Evolutionary conservation across 352 stramenopile genomes (phyloP), one percentile per base, ranked within the genome.

Genomic region (Ophiocytium majus): DNA sequence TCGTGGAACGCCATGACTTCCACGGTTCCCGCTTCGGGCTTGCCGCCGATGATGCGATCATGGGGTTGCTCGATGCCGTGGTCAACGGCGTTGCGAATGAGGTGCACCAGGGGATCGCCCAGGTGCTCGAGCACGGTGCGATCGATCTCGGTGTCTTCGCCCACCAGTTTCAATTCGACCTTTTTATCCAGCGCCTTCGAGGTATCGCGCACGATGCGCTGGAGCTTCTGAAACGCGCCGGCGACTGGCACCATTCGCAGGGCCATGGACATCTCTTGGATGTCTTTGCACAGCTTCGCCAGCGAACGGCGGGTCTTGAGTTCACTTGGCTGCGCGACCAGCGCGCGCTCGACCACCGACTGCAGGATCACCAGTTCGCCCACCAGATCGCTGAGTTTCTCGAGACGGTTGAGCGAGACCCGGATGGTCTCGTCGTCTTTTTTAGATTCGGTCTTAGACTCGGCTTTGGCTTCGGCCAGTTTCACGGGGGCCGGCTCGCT

Each of bases 1-100:
- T 71, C 57, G 57, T 71, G 57, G 28, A 71, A 71, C 19, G 57
- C 57, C 57, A 71, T 71, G 57, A 71, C 57, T 71, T 71, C 57
- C 28, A 71, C 57, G 57, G 28, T 28, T 71, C 57, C 57, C 19
- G 57, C 28, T 71, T 71, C 57, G 23, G 23, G 19, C 28, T 71
- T 71, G 23, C 57, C 57, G 57, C 28, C 28, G 19, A 71, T 23
- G 28, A 71, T 28, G 57, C 57, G 57, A 71, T 71, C 57, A 71
- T 71, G 57, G 57, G 57, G 57, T 71, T 71, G 19, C 28, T 71
- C 57, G 57, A 71, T 71, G 23, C 57, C 57, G 57, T 71, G 57
- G 28, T 71, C 57, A 28, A 71, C 57, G 19, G 57, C 23, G 28
- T 71, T 71, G 23, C 57, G 57, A 71, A 71, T 71, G 57, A 71